Conservation (phyloP, 345 rosid species). For the Nephelium lappaceum region DNA sequence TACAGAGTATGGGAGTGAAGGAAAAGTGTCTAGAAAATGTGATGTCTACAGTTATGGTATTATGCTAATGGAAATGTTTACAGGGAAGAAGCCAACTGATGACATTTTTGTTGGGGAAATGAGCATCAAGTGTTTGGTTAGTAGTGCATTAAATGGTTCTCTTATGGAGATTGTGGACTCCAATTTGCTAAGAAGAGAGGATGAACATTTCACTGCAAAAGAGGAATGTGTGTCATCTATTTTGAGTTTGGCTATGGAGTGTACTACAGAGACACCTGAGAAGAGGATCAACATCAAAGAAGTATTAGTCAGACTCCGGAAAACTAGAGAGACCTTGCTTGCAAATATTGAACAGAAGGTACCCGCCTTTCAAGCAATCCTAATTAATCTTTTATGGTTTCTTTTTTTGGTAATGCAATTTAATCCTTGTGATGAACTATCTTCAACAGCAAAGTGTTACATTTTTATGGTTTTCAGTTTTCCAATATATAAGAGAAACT, state of each 20-base stretch:
- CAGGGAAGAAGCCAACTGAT: slow-evolving; percentile 13
- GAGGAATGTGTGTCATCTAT: slow-evolving; percentile 12
- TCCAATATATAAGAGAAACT: no score
- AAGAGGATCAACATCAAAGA: slow-evolving; percentile 21
- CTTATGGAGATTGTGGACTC: neutral
- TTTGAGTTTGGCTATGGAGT: slow-evolving; percentile 7
- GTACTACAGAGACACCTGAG: slow-evolving; percentile 19
- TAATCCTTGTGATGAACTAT: no score
- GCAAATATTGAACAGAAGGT: neutral
- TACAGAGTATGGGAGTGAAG: slow-evolving; percentile 14
- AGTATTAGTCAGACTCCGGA: slow-evolving; percentile 11
- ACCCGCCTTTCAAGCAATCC: no score
- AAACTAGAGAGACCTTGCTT: slow-evolving; percentile 22
- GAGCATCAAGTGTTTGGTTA: slow-evolving; percentile 16
- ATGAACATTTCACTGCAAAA: neutral
- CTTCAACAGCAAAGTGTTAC: no score
- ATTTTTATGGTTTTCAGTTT: no score
- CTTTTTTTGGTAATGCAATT: no score
- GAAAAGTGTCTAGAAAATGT: slow-evolving; percentile 12
- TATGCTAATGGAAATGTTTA: slow-evolving; percentile 27
- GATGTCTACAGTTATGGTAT: slow-evolving; percentile 25
- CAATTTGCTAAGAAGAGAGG: slow-evolving; percentile 10
- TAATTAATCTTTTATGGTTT: no score
- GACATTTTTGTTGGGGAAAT: slow-evolving; percentile 6
- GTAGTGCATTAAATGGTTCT: neutral